A percentile compares a stretch with the other conserved stretches of the same genome.
phyloP scores from a whole-genome alignment of 179 eudicot species.

The Amaranthus tricolor region DNA sequence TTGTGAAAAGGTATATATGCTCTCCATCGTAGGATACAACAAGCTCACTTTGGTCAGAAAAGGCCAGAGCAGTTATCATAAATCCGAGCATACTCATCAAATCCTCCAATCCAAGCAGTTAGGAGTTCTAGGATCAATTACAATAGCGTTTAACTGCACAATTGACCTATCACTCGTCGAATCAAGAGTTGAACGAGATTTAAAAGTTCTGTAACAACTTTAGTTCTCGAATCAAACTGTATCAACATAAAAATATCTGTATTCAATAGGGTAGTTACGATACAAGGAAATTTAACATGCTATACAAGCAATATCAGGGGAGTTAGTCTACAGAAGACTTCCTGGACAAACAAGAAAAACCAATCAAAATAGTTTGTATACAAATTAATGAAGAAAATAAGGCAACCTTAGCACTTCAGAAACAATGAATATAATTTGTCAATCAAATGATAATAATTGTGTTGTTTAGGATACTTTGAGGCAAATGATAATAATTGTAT shows the following conservation, averaged over 20 bases:
- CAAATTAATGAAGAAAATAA: no score
- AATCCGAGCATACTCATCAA: constrained; percentile 76
- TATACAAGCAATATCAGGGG: background rate
- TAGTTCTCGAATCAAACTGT: constrained; percentile 90
- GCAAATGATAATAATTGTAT: no score
- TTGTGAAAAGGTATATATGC: constrained; percentile 70
- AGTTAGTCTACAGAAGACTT: no score
- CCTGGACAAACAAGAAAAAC: no score
- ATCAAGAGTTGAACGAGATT: constrained; percentile 49
- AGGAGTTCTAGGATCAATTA: constrained; percentile 86
- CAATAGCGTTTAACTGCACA: constrained; percentile 64
- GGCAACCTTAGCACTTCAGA: no score
- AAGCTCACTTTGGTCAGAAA: constrained; percentile 88
- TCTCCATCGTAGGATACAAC: constrained; percentile 82
- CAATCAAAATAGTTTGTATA: no score
- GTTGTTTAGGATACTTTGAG: no score
- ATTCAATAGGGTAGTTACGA: background rate
- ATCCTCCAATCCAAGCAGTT: constrained; percentile 81
- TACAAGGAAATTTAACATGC: background rate
- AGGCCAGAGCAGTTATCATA: constrained; percentile 97
- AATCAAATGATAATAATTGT: no score
- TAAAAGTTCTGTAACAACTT: constrained; percentile 67
- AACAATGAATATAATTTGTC: no score
- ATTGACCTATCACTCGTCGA: constrained; percentile 31
- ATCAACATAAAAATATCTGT: constrained; percentile 12